Percentiles rank a stretch among this genome's conserved stretches.
These are phyloP conservation scores for Chiua virens DNA, from an alignment of 768 basidiomycete species.

Conservation along the genomic window DNA sequence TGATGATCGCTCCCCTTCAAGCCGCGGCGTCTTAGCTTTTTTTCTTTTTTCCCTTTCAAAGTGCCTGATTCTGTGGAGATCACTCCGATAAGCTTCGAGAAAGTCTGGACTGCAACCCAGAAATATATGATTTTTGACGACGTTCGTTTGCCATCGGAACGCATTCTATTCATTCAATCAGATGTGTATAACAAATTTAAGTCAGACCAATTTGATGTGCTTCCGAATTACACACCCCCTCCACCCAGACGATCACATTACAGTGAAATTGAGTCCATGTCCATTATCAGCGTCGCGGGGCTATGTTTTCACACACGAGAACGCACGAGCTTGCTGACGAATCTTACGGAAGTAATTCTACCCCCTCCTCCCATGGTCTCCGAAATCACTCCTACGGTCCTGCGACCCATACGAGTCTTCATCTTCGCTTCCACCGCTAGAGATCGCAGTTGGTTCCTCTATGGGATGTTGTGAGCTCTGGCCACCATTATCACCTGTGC, in stretches of 20 bases:
- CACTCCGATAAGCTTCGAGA: conserved; percentile 28
- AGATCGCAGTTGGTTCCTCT: conserved; percentile 25
- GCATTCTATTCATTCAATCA: conserved; percentile 9
- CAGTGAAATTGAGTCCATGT: conserved; percentile 15
- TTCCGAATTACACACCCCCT: not conserved
- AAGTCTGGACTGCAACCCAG: not conserved
- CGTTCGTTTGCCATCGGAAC: conserved; percentile 1
- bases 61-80: conserved; percentile 29
- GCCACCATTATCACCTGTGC: conserved; percentile 24
- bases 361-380: conserved; percentile 34
- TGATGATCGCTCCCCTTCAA: conserved; percentile 10
- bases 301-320: conserved; percentile 17
- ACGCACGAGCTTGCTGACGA: conserved; percentile 16
- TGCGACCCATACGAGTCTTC: conserved; percentile 35
- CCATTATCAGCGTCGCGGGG: conserved; percentile 15
- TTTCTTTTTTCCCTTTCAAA: not conserved
- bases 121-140: conserved; percentile 3
- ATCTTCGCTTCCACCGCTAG: conserved; percentile 35
- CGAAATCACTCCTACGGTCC: conserved; percentile 35
- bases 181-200: conserved; percentile 12
- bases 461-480: conserved; percentile 30
- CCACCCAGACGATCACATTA: conserved; percentile 7
- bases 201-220: conserved; percentile 8
- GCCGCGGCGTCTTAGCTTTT: conserved; percentile 14
- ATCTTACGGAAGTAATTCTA: conserved; percentile 23